phyloP scores from a whole-genome alignment of 2,329 filamentous ascomycete genomes.

The Claviceps monticola region DNA sequence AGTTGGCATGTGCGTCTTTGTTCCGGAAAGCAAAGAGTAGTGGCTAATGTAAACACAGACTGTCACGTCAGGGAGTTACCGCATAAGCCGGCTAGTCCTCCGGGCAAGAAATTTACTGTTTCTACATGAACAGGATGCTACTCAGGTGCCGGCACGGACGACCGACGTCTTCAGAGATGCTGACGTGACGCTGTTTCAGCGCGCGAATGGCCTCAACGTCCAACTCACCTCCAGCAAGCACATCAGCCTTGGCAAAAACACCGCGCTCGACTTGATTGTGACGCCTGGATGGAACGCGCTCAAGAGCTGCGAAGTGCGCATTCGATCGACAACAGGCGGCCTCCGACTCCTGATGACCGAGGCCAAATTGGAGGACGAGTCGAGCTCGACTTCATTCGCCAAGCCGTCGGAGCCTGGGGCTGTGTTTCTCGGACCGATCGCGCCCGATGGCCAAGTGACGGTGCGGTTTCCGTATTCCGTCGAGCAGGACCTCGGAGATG shows the following conservation, averaged over 20 bases:
- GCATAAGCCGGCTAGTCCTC: constrained; percentile 59
- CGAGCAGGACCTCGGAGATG: constrained; percentile 58
- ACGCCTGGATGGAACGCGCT: constrained; percentile 62
- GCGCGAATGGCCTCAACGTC: constrained; percentile 52
- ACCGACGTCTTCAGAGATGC: constrained; percentile 42
- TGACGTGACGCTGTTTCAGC: constrained; percentile 61
- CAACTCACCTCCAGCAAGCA: constrained; percentile 51
- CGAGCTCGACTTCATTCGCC: constrained; percentile 27
- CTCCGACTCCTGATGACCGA: constrained; percentile 49
- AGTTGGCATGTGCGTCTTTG: constrained; percentile 8
- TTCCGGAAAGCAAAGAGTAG: not conserved
- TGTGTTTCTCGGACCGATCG: constrained; percentile 36
- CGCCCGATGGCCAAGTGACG: constrained; percentile 31
- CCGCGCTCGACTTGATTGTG: constrained; percentile 61
- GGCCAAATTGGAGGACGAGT: constrained; percentile 32
- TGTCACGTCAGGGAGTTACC: constrained; percentile 58
- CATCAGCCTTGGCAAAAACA: constrained; percentile 68
- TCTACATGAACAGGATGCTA: constrained; percentile 46
- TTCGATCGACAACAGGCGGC: constrained; percentile 52
- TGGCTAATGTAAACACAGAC: constrained; percentile 25
- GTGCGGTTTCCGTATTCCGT: constrained; percentile 70
- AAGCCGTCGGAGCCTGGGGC: constrained; percentile 39
- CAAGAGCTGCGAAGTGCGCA: constrained; percentile 41
- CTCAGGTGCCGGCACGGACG: constrained; percentile 30
- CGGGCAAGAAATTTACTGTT: constrained; percentile 49